phyloP scores from a whole-genome alignment of 495 filamentous ascomycete genomes.

The Penicillium angulare region DNA sequence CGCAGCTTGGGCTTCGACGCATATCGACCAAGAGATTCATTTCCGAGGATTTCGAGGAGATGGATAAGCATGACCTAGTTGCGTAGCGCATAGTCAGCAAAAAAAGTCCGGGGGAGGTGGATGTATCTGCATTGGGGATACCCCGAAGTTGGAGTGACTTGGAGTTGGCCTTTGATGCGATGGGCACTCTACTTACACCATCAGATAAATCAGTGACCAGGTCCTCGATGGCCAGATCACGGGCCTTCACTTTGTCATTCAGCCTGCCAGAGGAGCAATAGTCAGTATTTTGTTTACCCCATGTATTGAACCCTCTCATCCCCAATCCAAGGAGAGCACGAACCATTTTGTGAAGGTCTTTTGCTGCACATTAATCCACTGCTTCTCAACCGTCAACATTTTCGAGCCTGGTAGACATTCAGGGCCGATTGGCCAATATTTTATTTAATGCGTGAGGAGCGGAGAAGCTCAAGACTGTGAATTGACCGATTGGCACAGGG shows the following conservation, averaged over 20 bases:
- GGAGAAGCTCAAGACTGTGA: too few species aligned
- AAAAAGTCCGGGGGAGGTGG: not conserved
- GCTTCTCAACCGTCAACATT: slow-evolving; percentile 73
- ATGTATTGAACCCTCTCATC: too few species aligned
- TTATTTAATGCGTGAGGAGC: too few species aligned
- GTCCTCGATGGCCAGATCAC: slow-evolving; percentile 74
- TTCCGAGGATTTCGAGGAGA: slow-evolving; percentile 90
- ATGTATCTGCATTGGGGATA: not conserved
- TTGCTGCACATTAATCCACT: slow-evolving; percentile 95
- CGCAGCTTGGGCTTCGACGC: slow-evolving; percentile 92
- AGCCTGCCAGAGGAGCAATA: slow-evolving; percentile 55
- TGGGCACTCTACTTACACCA: slow-evolving; percentile 61
- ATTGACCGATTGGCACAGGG: too few species aligned
- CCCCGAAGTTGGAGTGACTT: too few species aligned
- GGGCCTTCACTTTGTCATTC: slow-evolving; percentile 84
- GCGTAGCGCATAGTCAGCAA: not conserved
- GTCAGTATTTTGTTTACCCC: not conserved
- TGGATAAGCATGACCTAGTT: slow-evolving; percentile 87
- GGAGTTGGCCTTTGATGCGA: not conserved
- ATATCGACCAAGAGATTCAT: slow-evolving; percentile 93
- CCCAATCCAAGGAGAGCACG: too few species aligned
- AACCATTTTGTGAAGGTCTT: slow-evolving; percentile 99
- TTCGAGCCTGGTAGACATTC: slow-evolving; percentile 35
- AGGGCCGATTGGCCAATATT: slow-evolving; percentile 34
- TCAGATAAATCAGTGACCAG: slow-evolving; percentile 86